These are phyloP conservation scores for Fusarium subtropicale DNA, from an alignment of 2,329 filamentous ascomycete genomes.

Conservation along the genomic window DNA sequence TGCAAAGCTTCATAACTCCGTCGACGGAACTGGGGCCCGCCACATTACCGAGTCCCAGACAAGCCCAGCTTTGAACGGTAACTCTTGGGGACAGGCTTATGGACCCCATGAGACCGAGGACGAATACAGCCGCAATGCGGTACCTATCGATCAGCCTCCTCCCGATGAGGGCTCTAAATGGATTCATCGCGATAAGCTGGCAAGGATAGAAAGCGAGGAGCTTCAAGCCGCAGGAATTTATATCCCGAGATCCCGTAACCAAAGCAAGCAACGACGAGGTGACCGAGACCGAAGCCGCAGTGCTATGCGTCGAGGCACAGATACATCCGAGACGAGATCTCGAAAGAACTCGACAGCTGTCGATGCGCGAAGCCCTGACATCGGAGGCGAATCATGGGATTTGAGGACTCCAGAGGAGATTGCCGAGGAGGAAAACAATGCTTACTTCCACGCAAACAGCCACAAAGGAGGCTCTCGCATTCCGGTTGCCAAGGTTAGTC, in stretches of 20 bases:
- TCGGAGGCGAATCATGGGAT: conserved; percentile 71
- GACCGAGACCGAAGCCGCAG: conserved; percentile 52
- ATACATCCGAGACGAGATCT: conserved; percentile 49
- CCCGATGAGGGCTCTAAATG: conserved; percentile 76
- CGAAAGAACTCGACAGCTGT: conserved; percentile 61
- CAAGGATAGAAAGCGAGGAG: conserved; percentile 83
- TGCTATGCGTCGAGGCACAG: conserved; percentile 51
- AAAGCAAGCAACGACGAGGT: conserved; percentile 59
- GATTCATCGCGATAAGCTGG: conserved; percentile 88
- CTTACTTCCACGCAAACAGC: conserved; percentile 64
- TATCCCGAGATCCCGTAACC: conserved; percentile 65
- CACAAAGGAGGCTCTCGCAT: conserved; percentile 81
- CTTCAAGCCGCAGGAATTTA: conserved; percentile 81
- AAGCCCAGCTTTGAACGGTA: conserved; percentile 41
- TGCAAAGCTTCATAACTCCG: conserved; percentile 39
- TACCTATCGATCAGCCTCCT: conserved; percentile 49
- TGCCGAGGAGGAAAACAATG: conserved; percentile 66
- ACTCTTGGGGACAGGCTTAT: conserved; percentile 28
- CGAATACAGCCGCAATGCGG: conserved; percentile 44
- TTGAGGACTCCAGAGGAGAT: conserved; percentile 82
- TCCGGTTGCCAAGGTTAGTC: conserved; percentile 84
- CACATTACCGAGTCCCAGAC: conserved; percentile 43
- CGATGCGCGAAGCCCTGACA: conserved; percentile 55
- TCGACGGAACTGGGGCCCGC: conserved; percentile 43
- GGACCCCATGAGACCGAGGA: conserved; percentile 42